Evolutionary conservation across 2,329 filamentous ascomycete species (phyloP).

Genomic region (Zymoseptoria ardabiliae): DNA sequence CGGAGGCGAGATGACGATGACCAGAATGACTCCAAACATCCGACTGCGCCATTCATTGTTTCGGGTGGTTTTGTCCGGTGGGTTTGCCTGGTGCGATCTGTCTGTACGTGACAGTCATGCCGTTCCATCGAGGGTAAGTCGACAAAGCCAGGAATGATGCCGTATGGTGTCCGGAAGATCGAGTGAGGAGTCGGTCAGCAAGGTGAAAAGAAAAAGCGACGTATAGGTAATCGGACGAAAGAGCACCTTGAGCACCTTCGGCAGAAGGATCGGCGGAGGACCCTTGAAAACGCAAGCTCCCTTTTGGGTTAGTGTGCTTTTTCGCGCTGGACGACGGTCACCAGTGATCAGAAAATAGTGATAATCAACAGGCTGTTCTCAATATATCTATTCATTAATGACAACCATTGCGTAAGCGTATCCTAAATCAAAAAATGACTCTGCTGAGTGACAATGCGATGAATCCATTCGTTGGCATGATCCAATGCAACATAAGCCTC

Average conservation of each 20-base stretch:
- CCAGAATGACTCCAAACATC: too few relatives aligned
- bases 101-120: too few relatives aligned
- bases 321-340: background rate
- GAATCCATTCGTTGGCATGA: background rate
- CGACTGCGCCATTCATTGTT: too few relatives aligned
- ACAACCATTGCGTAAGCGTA: background rate
- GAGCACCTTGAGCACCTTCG: too few relatives aligned
- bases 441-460: background rate
- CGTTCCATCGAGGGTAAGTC: too few relatives aligned
- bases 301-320: background rate
- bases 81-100: too few relatives aligned
- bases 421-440: background rate
- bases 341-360: background rate
- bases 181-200: too few relatives aligned
- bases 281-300: background rate
- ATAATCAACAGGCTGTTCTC: background rate
- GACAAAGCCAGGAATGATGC: too few relatives aligned
- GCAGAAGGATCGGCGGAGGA: background rate
- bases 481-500: background rate
- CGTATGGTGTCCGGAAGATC: too few relatives aligned
- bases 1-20: too few relatives aligned
- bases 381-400: background rate
- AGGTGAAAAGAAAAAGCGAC: background rate
- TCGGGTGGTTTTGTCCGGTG: too few relatives aligned
- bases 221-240: background rate